phyloP scores from a whole-genome alignment of 1,284 basidiomycete genomes.

The Veloboletus limbatus region DNA sequence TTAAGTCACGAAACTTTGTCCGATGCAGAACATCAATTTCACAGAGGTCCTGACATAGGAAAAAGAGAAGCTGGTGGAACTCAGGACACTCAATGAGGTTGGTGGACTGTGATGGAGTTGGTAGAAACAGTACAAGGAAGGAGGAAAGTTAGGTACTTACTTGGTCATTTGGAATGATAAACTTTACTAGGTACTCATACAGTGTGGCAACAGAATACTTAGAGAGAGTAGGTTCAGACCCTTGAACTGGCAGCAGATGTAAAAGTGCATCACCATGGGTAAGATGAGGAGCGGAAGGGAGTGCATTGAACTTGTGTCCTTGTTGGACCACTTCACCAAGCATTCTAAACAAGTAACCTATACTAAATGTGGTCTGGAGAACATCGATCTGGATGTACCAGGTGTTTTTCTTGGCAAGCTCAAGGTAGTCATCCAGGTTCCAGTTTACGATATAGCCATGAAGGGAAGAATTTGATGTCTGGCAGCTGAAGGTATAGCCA shows the following conservation, averaged over 20 bases:
- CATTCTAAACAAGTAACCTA: background rate
- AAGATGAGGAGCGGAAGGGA: background rate
- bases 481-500: background rate
- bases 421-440: background rate
- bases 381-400: background rate
- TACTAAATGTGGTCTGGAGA: background rate
- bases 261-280: too few species aligned
- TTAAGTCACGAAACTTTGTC: background rate
- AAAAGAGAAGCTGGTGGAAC: background rate
- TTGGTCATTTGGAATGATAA: background rate
- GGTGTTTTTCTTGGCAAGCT: background rate
- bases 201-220: too few species aligned
- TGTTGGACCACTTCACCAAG: background rate
- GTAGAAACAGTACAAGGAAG: too few species aligned
- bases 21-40: background rate
- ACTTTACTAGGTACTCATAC: background rate
- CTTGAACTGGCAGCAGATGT: too few species aligned
- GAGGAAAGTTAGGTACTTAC: background rate
- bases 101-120: background rate
- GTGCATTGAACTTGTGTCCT: background rate
- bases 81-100: conserved; percentile 6
- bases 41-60: background rate
- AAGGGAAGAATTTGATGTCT: background rate
- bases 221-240: too few species aligned
- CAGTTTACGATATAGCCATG: background rate